These are phyloP conservation scores for Aspergillus cavernicola DNA, from an alignment of 495 filamentous ascomycete species.

Conservation along the genomic window DNA sequence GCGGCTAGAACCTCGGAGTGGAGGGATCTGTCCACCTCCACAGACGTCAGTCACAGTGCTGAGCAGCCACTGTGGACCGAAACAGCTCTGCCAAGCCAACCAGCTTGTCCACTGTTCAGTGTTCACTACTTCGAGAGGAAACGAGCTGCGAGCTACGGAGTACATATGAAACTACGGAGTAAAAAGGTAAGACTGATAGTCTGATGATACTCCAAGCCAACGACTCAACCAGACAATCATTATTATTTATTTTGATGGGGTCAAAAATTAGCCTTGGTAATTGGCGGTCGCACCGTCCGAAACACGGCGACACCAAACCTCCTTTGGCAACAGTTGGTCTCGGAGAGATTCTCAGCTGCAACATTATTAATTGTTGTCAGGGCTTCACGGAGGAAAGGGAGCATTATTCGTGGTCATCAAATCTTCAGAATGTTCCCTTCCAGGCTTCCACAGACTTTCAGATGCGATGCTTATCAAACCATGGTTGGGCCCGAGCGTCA, in stretches of 20 bases:
- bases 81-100: neutral
- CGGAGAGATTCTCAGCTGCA: neutral
- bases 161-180: too few species aligned
- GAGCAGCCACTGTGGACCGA: neutral
- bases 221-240: too few species aligned
- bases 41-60: neutral
- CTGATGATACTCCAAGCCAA: too few species aligned
- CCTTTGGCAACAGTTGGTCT: neutral
- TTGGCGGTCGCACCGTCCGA: slow-evolving; percentile 5
- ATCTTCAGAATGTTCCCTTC: too few species aligned
- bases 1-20: slow-evolving; percentile 4
- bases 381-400: neutral
- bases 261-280: neutral
- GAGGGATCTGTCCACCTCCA: neutral
- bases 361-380: neutral
- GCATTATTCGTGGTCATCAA: too few species aligned
- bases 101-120: neutral
- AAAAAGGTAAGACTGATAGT: too few species aligned
- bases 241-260: too few species aligned
- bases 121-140: too few species aligned
- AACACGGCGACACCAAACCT: neutral
- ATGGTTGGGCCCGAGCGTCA: slow-evolving; percentile 18
- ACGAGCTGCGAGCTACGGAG: too few species aligned
- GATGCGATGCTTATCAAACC: slow-evolving; percentile 9
- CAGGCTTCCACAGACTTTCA: too few species aligned